phyloP scores from a whole-genome alignment of 148 eudicot genomes.

The Arbutus unedo region DNA sequence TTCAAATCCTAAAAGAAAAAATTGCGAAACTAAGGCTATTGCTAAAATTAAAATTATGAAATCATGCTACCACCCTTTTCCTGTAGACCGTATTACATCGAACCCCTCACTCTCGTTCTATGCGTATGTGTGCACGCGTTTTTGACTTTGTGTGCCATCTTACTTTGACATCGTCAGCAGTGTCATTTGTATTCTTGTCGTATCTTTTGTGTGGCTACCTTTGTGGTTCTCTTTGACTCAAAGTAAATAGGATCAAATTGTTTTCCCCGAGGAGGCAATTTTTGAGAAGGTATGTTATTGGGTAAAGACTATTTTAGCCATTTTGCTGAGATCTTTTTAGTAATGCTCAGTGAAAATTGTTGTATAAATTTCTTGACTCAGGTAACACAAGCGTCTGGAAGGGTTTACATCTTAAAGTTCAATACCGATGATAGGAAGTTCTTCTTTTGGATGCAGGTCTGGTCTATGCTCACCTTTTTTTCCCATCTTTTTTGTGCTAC shows the following conservation, averaged over 20 bases:
- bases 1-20: background rate
- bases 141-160: background rate
- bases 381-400: conserved; percentile 91
- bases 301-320: background rate
- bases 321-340: background rate
- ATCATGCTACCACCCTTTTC: too few relatives aligned
- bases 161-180: background rate
- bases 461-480: background rate
- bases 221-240: conserved; percentile 39
- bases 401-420: conserved; percentile 89
- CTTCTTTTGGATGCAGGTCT: conserved; percentile 97
- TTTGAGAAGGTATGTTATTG: conserved; percentile 75
- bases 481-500: background rate
- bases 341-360: conserved; percentile 2
- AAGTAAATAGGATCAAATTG: conserved; percentile 71
- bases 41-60: too few relatives aligned
- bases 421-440: conserved; percentile 88
- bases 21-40: background rate
- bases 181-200: background rate
- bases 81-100: too few relatives aligned
- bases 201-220: conserved; percentile 7
- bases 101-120: background rate
- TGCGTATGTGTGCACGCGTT: background rate
- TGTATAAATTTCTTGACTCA: conserved; percentile 22
- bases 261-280: conserved; percentile 84